phyloP scores from a whole-genome alignment of 805 yeast species.

The Wickerhamomyces sydowiorum region DNA sequence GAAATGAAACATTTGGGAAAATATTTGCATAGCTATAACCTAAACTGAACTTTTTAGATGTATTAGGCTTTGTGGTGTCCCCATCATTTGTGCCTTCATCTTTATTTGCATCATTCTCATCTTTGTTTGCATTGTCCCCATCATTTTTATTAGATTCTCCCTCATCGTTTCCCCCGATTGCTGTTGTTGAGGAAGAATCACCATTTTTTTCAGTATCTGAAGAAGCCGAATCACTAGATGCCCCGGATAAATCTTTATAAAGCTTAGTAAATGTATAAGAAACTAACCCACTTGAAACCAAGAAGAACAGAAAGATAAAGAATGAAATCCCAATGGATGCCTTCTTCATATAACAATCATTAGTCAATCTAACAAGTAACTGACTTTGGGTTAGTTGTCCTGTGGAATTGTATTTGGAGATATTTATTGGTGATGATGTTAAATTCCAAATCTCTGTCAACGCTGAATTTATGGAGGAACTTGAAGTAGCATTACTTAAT shows the following conservation, averaged over 20 bases:
- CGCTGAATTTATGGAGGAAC: not conserved
- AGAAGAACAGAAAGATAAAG: conserved; percentile 8
- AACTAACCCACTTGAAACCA: conserved; percentile 8
- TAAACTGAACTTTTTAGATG: not conserved
- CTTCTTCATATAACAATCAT: conserved; percentile 14
- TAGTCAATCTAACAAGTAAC: conserved; percentile 9
- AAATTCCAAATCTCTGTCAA: not conserved
- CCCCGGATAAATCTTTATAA: too few species aligned
- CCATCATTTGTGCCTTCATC: not conserved
- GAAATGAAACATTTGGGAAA: not conserved
- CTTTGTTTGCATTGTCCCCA: not conserved
- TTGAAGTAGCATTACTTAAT: not conserved
- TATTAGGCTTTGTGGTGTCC: not conserved
- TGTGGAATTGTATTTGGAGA: not conserved
- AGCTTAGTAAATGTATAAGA: not conserved
- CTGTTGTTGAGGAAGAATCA: too few species aligned
- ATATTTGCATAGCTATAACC: not conserved
- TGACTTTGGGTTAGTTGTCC: conserved; percentile 3
- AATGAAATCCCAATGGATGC: conserved; percentile 8
- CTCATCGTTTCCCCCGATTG: not conserved
- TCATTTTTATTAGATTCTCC: not conserved
- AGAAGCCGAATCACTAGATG: too few species aligned
- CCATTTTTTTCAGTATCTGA: not conserved
- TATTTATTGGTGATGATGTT: not conserved
- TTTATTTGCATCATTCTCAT: not conserved